Evolutionary conservation across 208 protist species (phyloP).

Genomic region (Crithidia expoeki): DNA sequence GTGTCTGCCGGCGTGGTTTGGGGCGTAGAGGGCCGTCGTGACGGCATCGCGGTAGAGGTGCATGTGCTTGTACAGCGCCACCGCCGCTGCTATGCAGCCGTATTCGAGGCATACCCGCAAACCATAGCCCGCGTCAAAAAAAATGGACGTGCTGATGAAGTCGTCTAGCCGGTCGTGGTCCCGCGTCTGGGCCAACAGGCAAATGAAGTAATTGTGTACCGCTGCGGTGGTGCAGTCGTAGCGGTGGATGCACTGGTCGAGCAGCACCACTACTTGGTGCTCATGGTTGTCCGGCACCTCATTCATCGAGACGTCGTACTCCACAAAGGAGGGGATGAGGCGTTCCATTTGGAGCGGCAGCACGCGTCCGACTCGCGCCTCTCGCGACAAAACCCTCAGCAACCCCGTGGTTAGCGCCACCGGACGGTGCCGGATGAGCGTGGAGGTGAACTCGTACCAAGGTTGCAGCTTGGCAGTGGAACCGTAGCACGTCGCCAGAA

Average conservation of each 20-base stretch:
- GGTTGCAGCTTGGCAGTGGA: constrained; percentile 43
- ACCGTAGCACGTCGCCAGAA: constrained; percentile 45
- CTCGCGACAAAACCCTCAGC: constrained; percentile 49
- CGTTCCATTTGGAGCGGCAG: constrained; percentile 69
- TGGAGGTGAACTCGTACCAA: constrained; percentile 93
- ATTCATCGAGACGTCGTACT: constrained; percentile 77
- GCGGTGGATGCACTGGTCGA: constrained; percentile 91
- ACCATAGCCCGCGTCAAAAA: constrained; percentile 92
- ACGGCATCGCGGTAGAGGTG: constrained; percentile 96
- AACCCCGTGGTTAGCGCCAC: constrained; percentile 74
- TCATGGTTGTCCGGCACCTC: constrained; percentile 54
- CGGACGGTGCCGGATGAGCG: constrained; percentile 89
- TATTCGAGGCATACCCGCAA: constrained; percentile 90
- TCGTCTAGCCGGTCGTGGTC: constrained; percentile 73
- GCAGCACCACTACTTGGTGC: constrained; percentile 93
- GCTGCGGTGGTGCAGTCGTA: constrained; percentile 78
- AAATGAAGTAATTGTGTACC: constrained; percentile 95
- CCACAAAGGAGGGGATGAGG: constrained; percentile 93
- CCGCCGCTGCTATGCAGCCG: constrained; percentile 67
- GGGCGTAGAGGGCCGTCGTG: constrained; percentile 68
- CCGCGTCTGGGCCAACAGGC: constrained; percentile 82
- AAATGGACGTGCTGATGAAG: constrained; percentile 79
- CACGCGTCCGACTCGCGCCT: constrained; percentile 51
- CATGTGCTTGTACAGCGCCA: constrained; percentile 93
- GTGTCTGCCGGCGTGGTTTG: not conserved